Evolutionary conservation across 1,284 basidiomycete species (phyloP), one percentile per base, ranked within the genome.

Genomic region (Cryptococcus sp.): DNA sequence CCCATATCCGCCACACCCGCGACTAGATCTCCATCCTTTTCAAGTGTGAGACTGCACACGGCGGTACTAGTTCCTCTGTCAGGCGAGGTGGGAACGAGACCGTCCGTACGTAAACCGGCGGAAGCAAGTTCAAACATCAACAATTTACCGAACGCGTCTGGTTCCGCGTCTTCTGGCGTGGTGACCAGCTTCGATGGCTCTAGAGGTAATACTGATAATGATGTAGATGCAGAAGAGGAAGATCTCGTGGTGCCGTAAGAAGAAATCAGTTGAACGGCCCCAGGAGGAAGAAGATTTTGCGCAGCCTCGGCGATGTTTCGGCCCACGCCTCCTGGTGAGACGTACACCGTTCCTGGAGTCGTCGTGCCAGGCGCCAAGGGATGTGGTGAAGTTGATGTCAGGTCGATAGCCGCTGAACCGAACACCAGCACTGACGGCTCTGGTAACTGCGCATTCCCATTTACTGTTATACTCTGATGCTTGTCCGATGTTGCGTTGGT

Each of bases 221-320:
- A 29, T 16, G 25, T 19, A 17, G 17, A 16, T 5, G 29, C 48
- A 16, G 25, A 23, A 16, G 26, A 20, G 49, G 20, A 29, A 13
- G 56, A 17, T 1, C 10, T 17, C 13, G 40, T 41, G 16, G 44
- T 39, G 10, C 77, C 80, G 5, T 80, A 64, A 0, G 79, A 73
- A 0, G 82, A 76, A 20, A 83, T 69, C n/a, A 84, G 71, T 46
- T 75, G 59, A 10, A 80, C 78, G 11, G 72, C 48, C 6, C 60
- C 34, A 1, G 59, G 48, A 0, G 69, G 59, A 20, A 69, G 59
- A 26, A 76, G 70, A 16, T 66, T 66, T 50, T 76, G 70, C 26
- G 92, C 84, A 0, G 93, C 91, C 72, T 96, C 91, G 1, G 94
- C 91, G 48, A 99, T 86, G 74, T 99, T 99, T 23, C 94, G 85